Evolutionary conservation across 2,329 filamentous ascomycete species (phyloP), one percentile per base, ranked within the genome.

Genomic region (Tolypocladium album): DNA sequence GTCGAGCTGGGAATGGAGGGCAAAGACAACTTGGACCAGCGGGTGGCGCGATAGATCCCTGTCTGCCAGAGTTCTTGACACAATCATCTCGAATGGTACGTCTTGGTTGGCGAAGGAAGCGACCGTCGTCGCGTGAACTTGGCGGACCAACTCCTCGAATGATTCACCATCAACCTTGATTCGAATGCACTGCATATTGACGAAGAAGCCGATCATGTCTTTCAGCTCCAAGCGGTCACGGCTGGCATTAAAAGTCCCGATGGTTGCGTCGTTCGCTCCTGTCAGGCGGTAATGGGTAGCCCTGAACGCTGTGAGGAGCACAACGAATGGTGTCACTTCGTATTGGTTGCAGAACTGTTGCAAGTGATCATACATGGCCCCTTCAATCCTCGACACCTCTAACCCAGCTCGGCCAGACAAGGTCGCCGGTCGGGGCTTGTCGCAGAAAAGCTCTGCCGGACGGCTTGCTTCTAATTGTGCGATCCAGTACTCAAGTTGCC

Each of bases 211-310:
- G 9, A 69, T 63, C 0, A 67, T 62, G 15, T 65, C 56, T 34
- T 65, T 58, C 0, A 66, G 3, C 12, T 68, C 67, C 17, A 50
- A 55, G 1, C 61, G 43, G 9, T 66, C 58, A 0, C 67, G 62
- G 13, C 66, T 68, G 1, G 66, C 63, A 2, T 63, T 66, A 0
- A 62, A 60, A 2, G 57, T 61, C 0, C 68, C 69, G 3, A 71
- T 62, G 0, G 61, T 63, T 1, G 67, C 64, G 56, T 71, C 69
- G 7, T 61, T 60, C 6, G 24, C 45, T 0, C 65, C 67, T 0
- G 67, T 71, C 1, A 70, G 63, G 22, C 67, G 67, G 50, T 64
- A 70, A 34, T 70, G 69, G 0, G 69, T 60, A 0, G 64, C 64
- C 0, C 67, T 64, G 36, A 71, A 70, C 0, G 67, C 67, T 2